Conservation (phyloP, 345 rosid species). For the Tarenaya hassleriana region DNA sequence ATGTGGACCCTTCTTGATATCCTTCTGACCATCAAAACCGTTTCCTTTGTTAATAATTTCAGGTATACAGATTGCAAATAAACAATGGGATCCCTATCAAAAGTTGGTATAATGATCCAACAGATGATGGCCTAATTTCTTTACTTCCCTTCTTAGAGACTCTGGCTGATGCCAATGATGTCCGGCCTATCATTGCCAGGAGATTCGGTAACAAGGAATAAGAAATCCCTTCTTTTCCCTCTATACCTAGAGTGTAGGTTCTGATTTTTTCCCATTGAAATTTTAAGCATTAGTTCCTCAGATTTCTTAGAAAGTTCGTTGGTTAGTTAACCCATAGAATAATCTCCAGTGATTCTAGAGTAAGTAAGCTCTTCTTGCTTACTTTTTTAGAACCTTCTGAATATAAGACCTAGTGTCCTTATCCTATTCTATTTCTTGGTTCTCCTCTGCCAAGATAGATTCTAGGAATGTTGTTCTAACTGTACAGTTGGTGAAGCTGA, state of each 20-base stretch:
- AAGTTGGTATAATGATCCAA: conserved; percentile 94
- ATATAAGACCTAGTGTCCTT: conserved; percentile 22
- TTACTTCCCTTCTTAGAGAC: conserved; percentile 92
- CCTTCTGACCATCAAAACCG: too few species aligned
- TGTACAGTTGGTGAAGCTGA: conserved; percentile 32
- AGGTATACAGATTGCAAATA: conserved; percentile 92
- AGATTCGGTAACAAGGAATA: conserved; percentile 57
- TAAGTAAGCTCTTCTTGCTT: conserved; percentile 27
- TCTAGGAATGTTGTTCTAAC: conserved; percentile 27
- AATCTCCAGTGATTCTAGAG: conserved; percentile 21
- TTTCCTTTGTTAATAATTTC: too few species aligned
- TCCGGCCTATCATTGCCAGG: conserved; percentile 86
- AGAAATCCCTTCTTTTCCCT: conserved; percentile 21
- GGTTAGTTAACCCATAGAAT: conserved; percentile 29
- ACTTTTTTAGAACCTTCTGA: conserved; percentile 23
- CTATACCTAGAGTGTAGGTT: conserved; percentile 27
- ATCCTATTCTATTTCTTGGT: conserved; percentile 19
- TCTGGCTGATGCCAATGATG: conserved; percentile 76
- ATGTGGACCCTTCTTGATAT: conserved; percentile 3
- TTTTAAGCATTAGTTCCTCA: conserved; percentile 19
- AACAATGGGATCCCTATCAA: conserved; percentile 92
- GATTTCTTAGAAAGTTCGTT: conserved; percentile 25
- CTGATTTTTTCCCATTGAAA: conserved; percentile 18
- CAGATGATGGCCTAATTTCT: conserved; percentile 69
- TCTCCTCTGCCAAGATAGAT: conserved; percentile 29